Percentiles rank a stretch among this genome's conserved stretches.
phyloP scores from a whole-genome alignment of 768 basidiomycete species.

The Psilocybe azurescens region DNA sequence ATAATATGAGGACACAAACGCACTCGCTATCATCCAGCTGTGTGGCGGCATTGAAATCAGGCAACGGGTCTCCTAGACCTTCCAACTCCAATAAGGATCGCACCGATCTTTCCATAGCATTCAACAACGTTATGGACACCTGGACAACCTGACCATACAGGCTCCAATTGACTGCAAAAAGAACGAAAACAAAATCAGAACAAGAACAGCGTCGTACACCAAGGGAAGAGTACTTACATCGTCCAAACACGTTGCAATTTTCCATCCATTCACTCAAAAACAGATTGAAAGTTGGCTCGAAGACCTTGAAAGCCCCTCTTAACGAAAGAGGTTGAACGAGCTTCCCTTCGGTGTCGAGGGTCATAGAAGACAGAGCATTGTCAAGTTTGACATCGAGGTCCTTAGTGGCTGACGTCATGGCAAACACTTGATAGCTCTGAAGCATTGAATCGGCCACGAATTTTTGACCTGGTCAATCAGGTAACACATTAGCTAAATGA shows the following conservation, averaged over 20 bases:
- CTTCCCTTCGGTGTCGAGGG: constrained; percentile 63
- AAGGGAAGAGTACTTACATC: constrained; percentile 44
- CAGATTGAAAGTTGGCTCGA: constrained; percentile 40
- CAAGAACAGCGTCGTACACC: neutral
- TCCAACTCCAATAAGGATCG: constrained; percentile 29
- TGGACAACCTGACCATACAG: constrained; percentile 53
- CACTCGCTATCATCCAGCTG: constrained; percentile 46
- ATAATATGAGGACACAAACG: constrained; percentile 23
- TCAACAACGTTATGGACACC: constrained; percentile 44
- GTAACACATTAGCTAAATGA: neutral
- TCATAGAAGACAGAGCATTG: constrained; percentile 41
- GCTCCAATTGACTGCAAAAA: constrained; percentile 57
- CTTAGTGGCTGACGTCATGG: constrained; percentile 53
- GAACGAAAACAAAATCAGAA: constrained; percentile 7
- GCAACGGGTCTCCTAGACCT: constrained; percentile 31
- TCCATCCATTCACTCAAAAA: constrained; percentile 55
- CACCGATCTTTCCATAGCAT: constrained; percentile 38
- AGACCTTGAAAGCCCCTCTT: constrained; percentile 46
- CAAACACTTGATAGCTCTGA: constrained; percentile 47
- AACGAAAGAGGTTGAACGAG: constrained; percentile 44
- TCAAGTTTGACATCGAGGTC: constrained; percentile 65
- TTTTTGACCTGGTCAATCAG: constrained; percentile 47
- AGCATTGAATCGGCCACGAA: constrained; percentile 48
- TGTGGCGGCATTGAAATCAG: constrained; percentile 36
- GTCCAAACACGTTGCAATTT: constrained; percentile 43